Conservation (phyloP, 169 alveolate genomes). For the Fabrea salina region DNA sequence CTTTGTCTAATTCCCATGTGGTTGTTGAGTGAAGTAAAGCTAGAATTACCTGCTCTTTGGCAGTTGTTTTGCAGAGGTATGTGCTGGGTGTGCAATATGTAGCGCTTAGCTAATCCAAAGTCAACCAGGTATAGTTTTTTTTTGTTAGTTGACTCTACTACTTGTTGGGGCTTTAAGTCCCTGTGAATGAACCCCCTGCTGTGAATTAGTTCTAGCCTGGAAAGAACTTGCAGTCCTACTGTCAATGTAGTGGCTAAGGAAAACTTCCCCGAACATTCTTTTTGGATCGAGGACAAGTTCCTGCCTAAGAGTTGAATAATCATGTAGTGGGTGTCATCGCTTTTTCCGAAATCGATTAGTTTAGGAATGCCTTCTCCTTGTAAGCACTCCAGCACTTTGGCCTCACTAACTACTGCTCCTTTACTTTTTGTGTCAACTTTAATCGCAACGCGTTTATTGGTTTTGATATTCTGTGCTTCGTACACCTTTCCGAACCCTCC, state of each 20-base stretch:
- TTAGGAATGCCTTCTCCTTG: constrained; percentile 22
- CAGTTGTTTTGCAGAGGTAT: background rate
- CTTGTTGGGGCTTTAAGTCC: constrained; percentile 21
- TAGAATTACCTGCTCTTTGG: constrained; percentile 76
- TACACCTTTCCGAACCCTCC: constrained; percentile 30
- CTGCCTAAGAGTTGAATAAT: constrained; percentile 9
- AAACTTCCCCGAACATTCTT: constrained; percentile 6
- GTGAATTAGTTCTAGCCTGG: constrained; percentile 7
- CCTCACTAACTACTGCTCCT: background rate
- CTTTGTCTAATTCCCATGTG: constrained; percentile 77
- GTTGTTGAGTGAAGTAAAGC: constrained; percentile 75
- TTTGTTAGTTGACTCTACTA: background rate
- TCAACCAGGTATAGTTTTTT: background rate
- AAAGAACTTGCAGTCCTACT: background rate
- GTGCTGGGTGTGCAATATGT: background rate
- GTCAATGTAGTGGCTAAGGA: background rate
- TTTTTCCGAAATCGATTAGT: background rate
- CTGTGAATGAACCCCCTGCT: background rate
- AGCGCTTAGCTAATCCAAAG: constrained; percentile 9
- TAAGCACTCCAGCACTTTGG: background rate
- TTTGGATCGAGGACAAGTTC: background rate
- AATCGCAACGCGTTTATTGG: background rate
- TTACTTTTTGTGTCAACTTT: background rate
- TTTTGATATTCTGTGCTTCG: background rate
- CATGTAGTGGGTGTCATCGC: background rate